Evolutionary conservation across 768 basidiomycete genomes (phyloP), one percentile per base, ranked within the genome.

Genomic region (Sarcodon sp.): DNA sequence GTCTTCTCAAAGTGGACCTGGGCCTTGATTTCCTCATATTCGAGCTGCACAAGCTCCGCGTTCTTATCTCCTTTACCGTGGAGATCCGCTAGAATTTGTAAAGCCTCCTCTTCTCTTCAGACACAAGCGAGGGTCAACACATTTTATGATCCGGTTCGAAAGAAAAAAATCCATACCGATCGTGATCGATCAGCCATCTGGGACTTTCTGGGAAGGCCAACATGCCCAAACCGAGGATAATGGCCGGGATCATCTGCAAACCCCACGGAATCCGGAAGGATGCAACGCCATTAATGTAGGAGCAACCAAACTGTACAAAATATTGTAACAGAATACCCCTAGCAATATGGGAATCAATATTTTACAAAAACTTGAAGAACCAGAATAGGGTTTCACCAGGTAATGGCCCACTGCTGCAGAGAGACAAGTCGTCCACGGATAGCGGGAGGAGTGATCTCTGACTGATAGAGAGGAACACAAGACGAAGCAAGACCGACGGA

Each of bases 181-280:
- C 68, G 44, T 77, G 68, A 55, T 87, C 83, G 47, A 84, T 64
- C 37, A 87, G 70, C 73, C 73, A 87, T 60, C 85, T 75, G 5
- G 86, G 84, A 16, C 51, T 50, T 54, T 82, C 80, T 0, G 80
- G 83, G 69, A 85, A 81, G 52, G 71, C 50, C 9, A 69, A 45
- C 83, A 88, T 86, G 41, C 84, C 82, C 7, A 74, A 18, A 44
- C 75, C 76, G 27, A 87, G 71, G 9, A 89, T 48, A 50, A 85
- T 71, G 6, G 81, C 87, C 18, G 85, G 85, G 46, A 89, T 85
- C 69, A 83, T 73, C 59, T 87, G 86, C 27, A 87, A 64, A 48
- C 80, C 80, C 83, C 83, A 85, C 8, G 84, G 85, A 53, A 87
- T 80, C 21, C 84, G 79, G 73, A 86, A 87, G 0, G 83, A 83